Evolutionary conservation across 495 filamentous ascomycete genomes (phyloP).

Genomic region (Parmelia sp.): DNA sequence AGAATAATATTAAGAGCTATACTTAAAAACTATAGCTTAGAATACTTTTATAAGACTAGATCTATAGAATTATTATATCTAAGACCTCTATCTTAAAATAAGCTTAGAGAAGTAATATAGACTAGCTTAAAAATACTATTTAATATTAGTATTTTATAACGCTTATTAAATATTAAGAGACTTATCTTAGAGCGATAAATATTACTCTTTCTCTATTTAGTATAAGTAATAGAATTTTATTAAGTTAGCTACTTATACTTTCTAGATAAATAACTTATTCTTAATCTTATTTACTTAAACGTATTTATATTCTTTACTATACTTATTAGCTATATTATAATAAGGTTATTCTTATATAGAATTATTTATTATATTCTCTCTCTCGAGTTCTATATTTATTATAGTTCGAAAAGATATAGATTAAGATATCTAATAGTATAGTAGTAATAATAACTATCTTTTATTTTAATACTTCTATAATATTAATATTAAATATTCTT

Average conservation of each 20-base stretch:
- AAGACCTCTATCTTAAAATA: too few relatives aligned
- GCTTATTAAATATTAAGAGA: not conserved
- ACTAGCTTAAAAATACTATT: slow-evolving; percentile 23
- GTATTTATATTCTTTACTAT: slow-evolving; percentile 30
- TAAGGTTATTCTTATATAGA: not conserved
- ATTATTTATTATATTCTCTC: not conserved
- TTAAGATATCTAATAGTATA: not conserved
- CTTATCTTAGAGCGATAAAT: not conserved
- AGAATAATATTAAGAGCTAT: not conserved
- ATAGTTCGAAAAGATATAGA: not conserved
- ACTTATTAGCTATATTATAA: not conserved
- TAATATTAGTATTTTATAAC: not conserved
- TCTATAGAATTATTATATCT: slow-evolving; percentile 28
- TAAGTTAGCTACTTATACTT: slow-evolving; percentile 23
- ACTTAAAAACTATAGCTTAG: slow-evolving; percentile 25
- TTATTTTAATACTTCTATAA: too few relatives aligned
- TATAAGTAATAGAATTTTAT: not conserved
- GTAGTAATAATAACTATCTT: not conserved
- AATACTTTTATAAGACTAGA: slow-evolving; percentile 21
- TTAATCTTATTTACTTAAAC: slow-evolving; percentile 24
- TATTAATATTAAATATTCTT: not conserved
- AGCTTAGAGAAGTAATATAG: too few relatives aligned
- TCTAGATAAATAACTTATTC: slow-evolving; percentile 25
- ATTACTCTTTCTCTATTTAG: not conserved
- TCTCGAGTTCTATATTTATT: not conserved